Base-by-base conservation (phyloP, 139 green algal species). In the Tetradesmus obliquus region DNA sequence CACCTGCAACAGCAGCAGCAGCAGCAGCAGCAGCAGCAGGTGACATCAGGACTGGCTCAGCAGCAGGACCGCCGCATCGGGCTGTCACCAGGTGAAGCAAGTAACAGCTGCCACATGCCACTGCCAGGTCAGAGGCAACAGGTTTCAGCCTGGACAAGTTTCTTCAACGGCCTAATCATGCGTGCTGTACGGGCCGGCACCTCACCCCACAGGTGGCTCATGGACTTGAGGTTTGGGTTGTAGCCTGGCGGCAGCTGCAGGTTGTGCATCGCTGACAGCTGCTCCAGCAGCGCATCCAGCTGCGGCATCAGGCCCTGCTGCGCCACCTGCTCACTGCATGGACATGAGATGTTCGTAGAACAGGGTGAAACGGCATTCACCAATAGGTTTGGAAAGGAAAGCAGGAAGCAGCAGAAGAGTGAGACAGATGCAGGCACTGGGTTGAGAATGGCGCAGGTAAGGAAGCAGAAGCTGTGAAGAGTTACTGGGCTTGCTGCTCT, bases 201-300 rank as follows among this genome's bases (percentile, higher is more conserved):
- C n/a, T 89, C 85, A 62, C 51, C 66, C 85, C 85, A 89, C 45
- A 89, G 54, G 53, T 89, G 85, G 8, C 45, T 82, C 85, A 89
- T 89, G 85, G 82, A 89, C 85, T 57, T 79, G 22, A 88, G 84
- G 71, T 79, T 45, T 3, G 60, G 84, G 58, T 88, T 88, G 51
- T 88, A 88, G 32, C 84, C 84, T 54, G 62, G 54, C 24, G 85
- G 85, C 22, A 89, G 53, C n/a, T 60, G 13, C 15, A 82, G 58
- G 32, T 82, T 45, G 17, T 89, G 62, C 85, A 89, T 89, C 6
- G 13, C 13, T 24, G 57, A 57, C 66, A 89, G 53, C 45, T 81
- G 5, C 10, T 5, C 51, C 45, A 89, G 54, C 85, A 89, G 66
- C 1, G 20, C 66, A n/a, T 89, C 62, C 12, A 89, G 66, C 85